Percentiles rank a stretch among this genome's conserved stretches.
Conservation (phyloP, 2,329 filamentous ascomycete species). For the Boeremia lycopersici region DNA sequence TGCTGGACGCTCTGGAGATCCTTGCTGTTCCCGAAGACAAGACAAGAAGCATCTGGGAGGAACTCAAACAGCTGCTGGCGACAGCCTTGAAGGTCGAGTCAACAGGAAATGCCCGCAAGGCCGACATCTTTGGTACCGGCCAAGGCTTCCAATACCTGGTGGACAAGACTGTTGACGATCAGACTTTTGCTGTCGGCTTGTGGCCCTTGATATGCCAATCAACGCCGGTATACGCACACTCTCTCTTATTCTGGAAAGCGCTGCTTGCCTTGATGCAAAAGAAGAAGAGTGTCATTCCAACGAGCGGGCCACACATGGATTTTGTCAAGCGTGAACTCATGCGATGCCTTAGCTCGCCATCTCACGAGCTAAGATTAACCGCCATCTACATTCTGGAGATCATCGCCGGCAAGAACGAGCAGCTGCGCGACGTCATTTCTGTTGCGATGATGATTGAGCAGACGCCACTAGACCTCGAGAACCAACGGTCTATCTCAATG, state of each 20-base stretch:
- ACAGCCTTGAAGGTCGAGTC: slow-evolving; percentile 18
- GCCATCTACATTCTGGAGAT: slow-evolving; percentile 75
- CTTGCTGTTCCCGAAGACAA: slow-evolving; percentile 28
- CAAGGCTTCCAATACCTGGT: slow-evolving; percentile 77
- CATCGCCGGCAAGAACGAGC: slow-evolving; percentile 57
- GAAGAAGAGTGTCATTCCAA: slow-evolving; percentile 60
- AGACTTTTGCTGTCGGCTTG: slow-evolving; percentile 61
- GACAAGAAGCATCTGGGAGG: slow-evolving; percentile 25
- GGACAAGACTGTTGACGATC: slow-evolving; percentile 55
- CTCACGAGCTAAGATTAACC: slow-evolving; percentile 73
- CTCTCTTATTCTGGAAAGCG: slow-evolving; percentile 40
- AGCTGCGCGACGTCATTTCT: slow-evolving; percentile 59
- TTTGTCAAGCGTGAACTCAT: slow-evolving; percentile 69
- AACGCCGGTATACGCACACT: slow-evolving; percentile 68
- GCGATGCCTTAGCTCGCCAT: slow-evolving; percentile 75
- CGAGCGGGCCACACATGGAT: slow-evolving; percentile 63
- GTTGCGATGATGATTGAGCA: slow-evolving; percentile 81
- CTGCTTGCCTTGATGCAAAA: slow-evolving; percentile 65
- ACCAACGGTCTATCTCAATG: slow-evolving; percentile 79
- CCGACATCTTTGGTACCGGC: slow-evolving; percentile 68
- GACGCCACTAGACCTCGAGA: slow-evolving; percentile 76
- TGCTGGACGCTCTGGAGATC: slow-evolving; percentile 33
- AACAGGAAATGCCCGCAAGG: slow-evolving; percentile 2
- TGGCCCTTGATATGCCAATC: slow-evolving; percentile 70
- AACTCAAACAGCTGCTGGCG: slow-evolving; percentile 31